These are phyloP conservation scores for Acacia pycnantha DNA, from an alignment of 331 rosid species.

Conservation along the genomic window DNA sequence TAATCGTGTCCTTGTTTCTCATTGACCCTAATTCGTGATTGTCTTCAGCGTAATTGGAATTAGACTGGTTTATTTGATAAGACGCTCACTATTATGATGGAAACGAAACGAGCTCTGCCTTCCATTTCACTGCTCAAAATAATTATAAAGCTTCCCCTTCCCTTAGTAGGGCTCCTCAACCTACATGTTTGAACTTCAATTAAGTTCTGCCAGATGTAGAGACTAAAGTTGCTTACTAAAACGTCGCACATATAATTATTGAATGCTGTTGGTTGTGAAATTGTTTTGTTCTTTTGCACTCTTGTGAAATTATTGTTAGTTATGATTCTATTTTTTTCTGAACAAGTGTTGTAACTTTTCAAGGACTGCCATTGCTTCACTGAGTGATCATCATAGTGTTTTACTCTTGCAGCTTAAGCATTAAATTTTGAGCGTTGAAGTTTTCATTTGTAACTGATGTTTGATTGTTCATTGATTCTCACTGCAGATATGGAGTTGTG, in stretches of 20 bases:
- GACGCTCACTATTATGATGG: neutral
- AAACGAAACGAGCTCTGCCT: neutral
- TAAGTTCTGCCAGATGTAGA: neutral
- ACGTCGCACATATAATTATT: neutral
- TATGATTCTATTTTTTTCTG: neutral
- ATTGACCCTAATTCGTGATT: neutral
- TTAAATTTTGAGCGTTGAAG: neutral
- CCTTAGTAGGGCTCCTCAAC: neutral
- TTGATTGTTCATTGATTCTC: slow-evolving; percentile 10
- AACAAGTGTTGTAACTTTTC: neutral
- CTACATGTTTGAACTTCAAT: neutral
- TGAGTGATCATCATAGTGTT: neutral
- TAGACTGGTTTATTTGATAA: neutral
- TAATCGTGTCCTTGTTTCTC: neutral
- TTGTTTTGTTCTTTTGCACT: neutral
- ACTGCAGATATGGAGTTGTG: slow-evolving; percentile 63
- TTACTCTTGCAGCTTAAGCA: neutral
- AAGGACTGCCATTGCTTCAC: neutral
- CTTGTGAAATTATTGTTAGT: neutral
- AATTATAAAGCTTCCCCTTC: neutral
- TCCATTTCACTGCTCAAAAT: neutral
- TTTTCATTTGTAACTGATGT: neutral
- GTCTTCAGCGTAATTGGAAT: neutral
- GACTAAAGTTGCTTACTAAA: neutral
- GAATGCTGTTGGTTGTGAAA: neutral